phyloP scores from a whole-genome alignment of 2,329 filamentous ascomycete species.

The Talaromyces albobiverticillius region DNA sequence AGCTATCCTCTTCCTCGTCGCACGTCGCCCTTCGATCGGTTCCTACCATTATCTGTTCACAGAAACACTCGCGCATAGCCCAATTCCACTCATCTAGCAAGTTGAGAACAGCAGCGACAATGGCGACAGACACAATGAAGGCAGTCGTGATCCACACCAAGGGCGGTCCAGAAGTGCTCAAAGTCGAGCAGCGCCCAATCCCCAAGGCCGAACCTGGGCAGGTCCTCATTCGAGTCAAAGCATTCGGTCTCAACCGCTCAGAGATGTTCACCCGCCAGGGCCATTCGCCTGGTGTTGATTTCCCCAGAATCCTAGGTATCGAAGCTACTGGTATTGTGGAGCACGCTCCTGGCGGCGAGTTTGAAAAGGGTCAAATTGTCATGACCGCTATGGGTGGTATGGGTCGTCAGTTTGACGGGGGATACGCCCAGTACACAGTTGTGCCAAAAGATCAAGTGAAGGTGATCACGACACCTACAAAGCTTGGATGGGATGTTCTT shows the following conservation, averaged over 20 bases:
- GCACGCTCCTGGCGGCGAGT: conserved; percentile 31
- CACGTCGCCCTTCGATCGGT: background rate
- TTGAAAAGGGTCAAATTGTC: conserved; percentile 41
- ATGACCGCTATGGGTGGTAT: conserved; percentile 52
- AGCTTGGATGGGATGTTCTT: conserved; percentile 41
- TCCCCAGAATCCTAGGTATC: conserved; percentile 48
- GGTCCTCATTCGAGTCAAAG: conserved; percentile 43
- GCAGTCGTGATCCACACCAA: conserved; percentile 41
- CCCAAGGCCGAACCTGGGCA: conserved; percentile 37
- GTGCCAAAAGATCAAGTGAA: conserved; percentile 43
- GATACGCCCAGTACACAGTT: conserved; percentile 50
- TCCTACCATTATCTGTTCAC: background rate
- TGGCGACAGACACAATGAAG: conserved; percentile 37
- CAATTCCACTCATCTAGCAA: background rate
- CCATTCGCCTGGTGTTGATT: conserved; percentile 37
- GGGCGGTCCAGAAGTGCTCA: conserved; percentile 40
- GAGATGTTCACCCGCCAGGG: conserved; percentile 49
- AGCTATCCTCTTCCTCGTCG: background rate
- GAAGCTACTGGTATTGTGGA: conserved; percentile 45
- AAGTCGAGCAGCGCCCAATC: conserved; percentile 36
- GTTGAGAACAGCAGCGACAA: background rate
- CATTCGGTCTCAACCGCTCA: conserved; percentile 48
- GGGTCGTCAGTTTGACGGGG: conserved; percentile 47
- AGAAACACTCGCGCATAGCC: background rate
- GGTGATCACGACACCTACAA: conserved; percentile 26